Evolutionary conservation across 1,284 basidiomycete genomes (phyloP).

Genomic region (Ustilago loliicola): DNA sequence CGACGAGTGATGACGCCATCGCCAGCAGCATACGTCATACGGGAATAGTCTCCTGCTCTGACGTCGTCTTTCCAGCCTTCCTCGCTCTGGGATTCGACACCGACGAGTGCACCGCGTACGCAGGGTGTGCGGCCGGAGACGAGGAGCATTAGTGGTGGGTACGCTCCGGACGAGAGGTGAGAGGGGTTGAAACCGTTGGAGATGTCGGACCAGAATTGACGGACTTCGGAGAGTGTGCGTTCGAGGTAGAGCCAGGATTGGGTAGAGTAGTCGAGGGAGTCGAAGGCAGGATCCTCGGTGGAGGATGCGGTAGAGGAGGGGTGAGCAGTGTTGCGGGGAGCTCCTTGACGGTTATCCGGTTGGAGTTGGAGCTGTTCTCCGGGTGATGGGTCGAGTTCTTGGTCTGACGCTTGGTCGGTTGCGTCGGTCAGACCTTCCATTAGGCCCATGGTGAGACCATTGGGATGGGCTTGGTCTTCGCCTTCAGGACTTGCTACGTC

Average conservation of each 20-base stretch:
- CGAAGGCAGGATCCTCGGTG: slow-evolving; percentile 11
- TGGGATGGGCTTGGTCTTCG: slow-evolving; percentile 13
- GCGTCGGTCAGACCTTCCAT: slow-evolving; percentile 38
- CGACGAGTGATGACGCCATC: slow-evolving; percentile 69
- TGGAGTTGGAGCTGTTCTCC: slow-evolving; percentile 35
- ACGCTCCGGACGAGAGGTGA: slow-evolving; percentile 24
- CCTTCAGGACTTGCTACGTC: slow-evolving; percentile 21
- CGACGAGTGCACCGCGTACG: slow-evolving; percentile 65
- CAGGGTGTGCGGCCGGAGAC: slow-evolving; percentile 65
- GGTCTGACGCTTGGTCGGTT: background rate
- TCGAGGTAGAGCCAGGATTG: slow-evolving; percentile 45
- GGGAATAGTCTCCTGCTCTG: slow-evolving; percentile 46
- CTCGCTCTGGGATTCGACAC: slow-evolving; percentile 16
- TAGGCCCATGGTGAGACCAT: slow-evolving; percentile 42
- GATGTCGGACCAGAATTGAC: slow-evolving; percentile 61
- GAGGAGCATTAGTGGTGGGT: slow-evolving; percentile 68
- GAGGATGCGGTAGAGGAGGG: background rate
- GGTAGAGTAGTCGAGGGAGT: slow-evolving; percentile 27
- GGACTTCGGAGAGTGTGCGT: slow-evolving; percentile 51
- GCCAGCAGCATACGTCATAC: slow-evolving; percentile 54
- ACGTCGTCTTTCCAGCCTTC: slow-evolving; percentile 45
- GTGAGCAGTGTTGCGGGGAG: slow-evolving; percentile 10
- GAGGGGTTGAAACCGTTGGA: slow-evolving; percentile 47
- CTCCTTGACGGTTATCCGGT: slow-evolving; percentile 38
- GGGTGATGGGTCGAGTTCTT: background rate